A percentile compares a stretch with the other conserved stretches of the same genome.
Evolutionary conservation across 805 yeast species (phyloP).

Genomic region (Cyberlindnera americana): DNA sequence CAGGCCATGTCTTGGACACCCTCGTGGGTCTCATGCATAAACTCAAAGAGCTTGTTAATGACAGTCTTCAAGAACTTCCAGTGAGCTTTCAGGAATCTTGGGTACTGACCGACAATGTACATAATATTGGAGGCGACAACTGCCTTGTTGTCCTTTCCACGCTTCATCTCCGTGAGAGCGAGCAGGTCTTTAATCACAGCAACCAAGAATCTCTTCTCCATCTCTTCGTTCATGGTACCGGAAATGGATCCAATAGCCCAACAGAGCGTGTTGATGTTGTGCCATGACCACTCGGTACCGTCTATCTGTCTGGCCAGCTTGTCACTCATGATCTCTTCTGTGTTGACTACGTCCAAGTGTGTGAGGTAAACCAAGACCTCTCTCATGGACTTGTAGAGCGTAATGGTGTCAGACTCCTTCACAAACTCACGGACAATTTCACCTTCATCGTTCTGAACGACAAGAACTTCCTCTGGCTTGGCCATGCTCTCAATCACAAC

Average conservation of each 20-base stretch:
- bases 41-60: constrained; percentile 90
- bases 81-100: constrained; percentile 94
- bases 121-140: constrained; percentile 99
- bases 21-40: constrained; percentile 99
- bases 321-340: constrained; percentile 89
- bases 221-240: constrained; percentile 97
- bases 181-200: constrained; percentile 89
- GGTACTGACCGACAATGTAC: constrained; percentile 99
- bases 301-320: constrained; percentile 91
- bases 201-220: constrained; percentile 92
- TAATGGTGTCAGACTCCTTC: constrained; percentile 95
- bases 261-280: constrained; percentile 91
- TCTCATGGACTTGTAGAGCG: constrained; percentile 90
- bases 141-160: constrained; percentile 97
- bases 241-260: constrained; percentile 99
- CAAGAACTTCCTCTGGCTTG: constrained; percentile 94
- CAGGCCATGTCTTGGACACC: constrained; percentile 99
- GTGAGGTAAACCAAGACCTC: constrained; percentile 94
- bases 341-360: constrained; percentile 90
- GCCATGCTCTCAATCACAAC: constrained; percentile 98
- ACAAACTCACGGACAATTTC: constrained; percentile 97
- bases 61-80: constrained; percentile 98
- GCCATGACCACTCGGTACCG: constrained; percentile 99
- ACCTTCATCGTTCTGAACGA: constrained; percentile 98
- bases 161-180: constrained; percentile 89